Evolutionary conservation across 225 moss, liverwort and hornwort species (phyloP), one percentile per base, ranked within the genome.

Genomic region (Physcomitrium patens): DNA sequence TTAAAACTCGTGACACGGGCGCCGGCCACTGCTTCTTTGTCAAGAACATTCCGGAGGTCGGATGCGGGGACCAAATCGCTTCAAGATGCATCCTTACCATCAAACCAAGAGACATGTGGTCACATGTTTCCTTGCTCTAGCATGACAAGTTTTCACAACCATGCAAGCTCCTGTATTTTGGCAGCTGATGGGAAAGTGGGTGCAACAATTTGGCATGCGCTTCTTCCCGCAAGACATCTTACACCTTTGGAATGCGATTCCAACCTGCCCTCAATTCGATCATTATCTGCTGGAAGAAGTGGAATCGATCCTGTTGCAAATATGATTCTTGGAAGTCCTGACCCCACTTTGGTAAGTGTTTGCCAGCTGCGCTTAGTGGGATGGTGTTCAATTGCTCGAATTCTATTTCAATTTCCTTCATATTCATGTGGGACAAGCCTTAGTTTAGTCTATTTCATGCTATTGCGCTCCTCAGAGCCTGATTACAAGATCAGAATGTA

Each of bases 151-250:
- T 90, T 93, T 65, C 91, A 89, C 69, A 83, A 83, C 37, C 93
- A 91, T 74, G 86, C 91, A 16, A 90, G 95, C 83, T 90, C 91
- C 13, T 96, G 93, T 75, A 80, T 96, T 72, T 79, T 92, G 58
- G 89, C 90, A 79, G 95, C 86, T 58, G 93, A 90, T 81, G 90
- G 90, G 72, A 86, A 76, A 41, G 76, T 93, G 48, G 93, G 93
- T 75, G 90, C 91, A 52, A 91, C 90, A 8, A 92, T 93, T 68
- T 96, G 93, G 96, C 93, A 93, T 80, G 96, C 93, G 46, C 89
- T 96, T 27, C 76, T 96, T 12, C 96, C 96, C 24, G 84, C 96
- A 15, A 82, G 91, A 26, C 95, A 95, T 76, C 82, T 95, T 27
- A 80, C 85, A 43, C 72, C 77, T 15, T 78, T 90, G 63, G 91